Base-by-base conservation (phyloP, 371 early-diverging fungal species). In the Mucor velutinosus region DNA sequence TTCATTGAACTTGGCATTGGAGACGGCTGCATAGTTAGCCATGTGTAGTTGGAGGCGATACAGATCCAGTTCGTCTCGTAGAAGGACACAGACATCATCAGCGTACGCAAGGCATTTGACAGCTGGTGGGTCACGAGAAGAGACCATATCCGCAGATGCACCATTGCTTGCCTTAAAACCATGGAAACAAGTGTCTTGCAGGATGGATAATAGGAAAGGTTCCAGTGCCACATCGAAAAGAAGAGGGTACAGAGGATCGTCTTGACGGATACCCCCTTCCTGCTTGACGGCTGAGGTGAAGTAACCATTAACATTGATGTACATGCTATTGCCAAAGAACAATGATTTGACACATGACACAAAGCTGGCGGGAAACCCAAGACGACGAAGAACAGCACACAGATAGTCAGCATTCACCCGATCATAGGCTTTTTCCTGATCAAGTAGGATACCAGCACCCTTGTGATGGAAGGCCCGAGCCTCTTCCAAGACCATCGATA, bases 341-440 rank as follows among this genome's bases (percentile, higher is more conserved):
- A 75, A 33, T n/a, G 1, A 0, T 1, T 17, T 4, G 12, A 73
- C 62, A 27, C 60, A 55, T 15, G 41, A 17, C 12, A 66, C 19
- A 37, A 69, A 39, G 4, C 29, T 1, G 6, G 14, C 10, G 71
- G 66, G 47, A 70, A 70, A 35, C 58, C 62, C 49, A 70, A 69
- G 3, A n/a, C n/a, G n/a, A n/a, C 12, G 21, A 5, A 29, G 2
- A 2, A 73, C 37, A 4, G 65, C 65, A 0, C 14, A 0, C 5
- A 77, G 64, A 29, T 72, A 74, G 3, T 8, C 21, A 23, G 71
- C 72, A 25, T 72, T 64, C 4, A 70, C 60, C 0, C 74, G 45
- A 45, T 71, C 72, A 60, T 70, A 66, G 1, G 74, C 70, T 45
- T 74, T 70, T 60, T 70, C 70, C 56, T 73, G 67, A 37, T 73